Evolutionary conservation across 2,329 filamentous ascomycete genomes (phyloP).

Genomic region (Clonostachys chloroleuca): DNA sequence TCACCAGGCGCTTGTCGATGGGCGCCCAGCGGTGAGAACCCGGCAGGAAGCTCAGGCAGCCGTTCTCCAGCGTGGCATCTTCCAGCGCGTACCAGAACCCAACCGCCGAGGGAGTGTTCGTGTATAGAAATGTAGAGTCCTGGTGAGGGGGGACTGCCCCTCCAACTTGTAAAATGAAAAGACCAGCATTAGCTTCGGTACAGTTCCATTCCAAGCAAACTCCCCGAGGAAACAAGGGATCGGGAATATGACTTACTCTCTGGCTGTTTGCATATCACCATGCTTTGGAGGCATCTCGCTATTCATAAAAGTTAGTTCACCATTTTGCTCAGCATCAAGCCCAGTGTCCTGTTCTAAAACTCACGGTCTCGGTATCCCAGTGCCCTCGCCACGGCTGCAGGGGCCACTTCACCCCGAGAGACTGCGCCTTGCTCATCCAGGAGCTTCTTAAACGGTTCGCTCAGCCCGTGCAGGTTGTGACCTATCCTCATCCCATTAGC

Average conservation of each 20-base stretch:
- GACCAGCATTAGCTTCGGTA: too few relatives aligned
- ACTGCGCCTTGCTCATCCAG: conserved; percentile 43
- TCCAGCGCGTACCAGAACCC: conserved; percentile 98
- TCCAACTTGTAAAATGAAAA: conserved; percentile 43
- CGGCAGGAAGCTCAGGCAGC: conserved; percentile 80
- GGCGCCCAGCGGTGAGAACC: conserved; percentile 75
- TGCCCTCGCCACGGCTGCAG: conserved; percentile 60
- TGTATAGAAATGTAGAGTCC: conserved; percentile 90
- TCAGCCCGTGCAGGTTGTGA: conserved; percentile 69
- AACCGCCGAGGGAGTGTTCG: conserved; percentile 80
- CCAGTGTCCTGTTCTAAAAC: too few relatives aligned
- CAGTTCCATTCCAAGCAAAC: too few relatives aligned
- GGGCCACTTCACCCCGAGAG: conserved; percentile 26
- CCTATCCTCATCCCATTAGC: conserved; percentile 17
- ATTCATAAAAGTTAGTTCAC: too few relatives aligned
- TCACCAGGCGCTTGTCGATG: conserved; percentile 71
- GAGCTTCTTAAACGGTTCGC: conserved; percentile 58
- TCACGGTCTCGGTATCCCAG: conserved; percentile 64
- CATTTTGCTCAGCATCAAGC: too few relatives aligned
- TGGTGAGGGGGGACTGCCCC: conserved; percentile 88
- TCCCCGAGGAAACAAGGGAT: too few relatives aligned
- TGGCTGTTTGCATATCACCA: conserved; percentile 98
- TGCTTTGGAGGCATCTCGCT: conserved; percentile 76
- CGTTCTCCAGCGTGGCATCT: conserved; percentile 82
- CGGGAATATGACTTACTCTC: conserved; percentile 43